These are phyloP conservation scores for Trichoderma endophyticum DNA, from an alignment of 2,329 filamentous ascomycete species.

Conservation along the genomic window DNA sequence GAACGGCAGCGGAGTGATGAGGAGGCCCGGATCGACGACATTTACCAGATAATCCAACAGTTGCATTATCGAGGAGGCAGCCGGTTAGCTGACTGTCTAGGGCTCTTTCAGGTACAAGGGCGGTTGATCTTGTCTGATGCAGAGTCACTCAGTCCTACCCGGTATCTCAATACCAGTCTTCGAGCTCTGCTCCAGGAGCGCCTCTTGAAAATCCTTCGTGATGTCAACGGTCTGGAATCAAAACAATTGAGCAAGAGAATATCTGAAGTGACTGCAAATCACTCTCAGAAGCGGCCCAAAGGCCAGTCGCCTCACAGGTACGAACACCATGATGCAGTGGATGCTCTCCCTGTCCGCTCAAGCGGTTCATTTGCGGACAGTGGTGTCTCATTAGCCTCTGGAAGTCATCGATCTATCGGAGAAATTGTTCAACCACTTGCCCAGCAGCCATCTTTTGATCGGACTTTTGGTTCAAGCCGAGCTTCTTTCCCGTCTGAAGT, in stretches of 20 bases:
- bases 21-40: conserved; percentile 24
- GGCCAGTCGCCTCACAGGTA: neutral
- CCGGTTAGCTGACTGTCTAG: conserved; percentile 24
- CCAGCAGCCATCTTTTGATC: neutral
- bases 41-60: conserved; percentile 24
- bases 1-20: conserved; percentile 24
- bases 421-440: neutral
- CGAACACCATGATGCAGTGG: conserved; percentile 5
- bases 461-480: conserved; percentile 28
- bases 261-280: conserved; percentile 24
- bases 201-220: conserved; percentile 24
- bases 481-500: conserved; percentile 20
- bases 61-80: conserved; percentile 24
- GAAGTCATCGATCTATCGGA: neutral
- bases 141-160: neutral
- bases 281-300: conserved; percentile 16
- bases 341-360: conserved; percentile 21
- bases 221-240: neutral
- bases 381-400: neutral
- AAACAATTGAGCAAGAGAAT: conserved; percentile 23
- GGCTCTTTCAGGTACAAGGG: conserved; percentile 23
- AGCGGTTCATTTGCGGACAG: neutral
- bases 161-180: neutral
- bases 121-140: neutral
- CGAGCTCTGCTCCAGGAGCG: conserved; percentile 27